Evolutionary conservation across 2,329 filamentous ascomycete genomes (phyloP).

Genomic region (Xylaria polymorpha): DNA sequence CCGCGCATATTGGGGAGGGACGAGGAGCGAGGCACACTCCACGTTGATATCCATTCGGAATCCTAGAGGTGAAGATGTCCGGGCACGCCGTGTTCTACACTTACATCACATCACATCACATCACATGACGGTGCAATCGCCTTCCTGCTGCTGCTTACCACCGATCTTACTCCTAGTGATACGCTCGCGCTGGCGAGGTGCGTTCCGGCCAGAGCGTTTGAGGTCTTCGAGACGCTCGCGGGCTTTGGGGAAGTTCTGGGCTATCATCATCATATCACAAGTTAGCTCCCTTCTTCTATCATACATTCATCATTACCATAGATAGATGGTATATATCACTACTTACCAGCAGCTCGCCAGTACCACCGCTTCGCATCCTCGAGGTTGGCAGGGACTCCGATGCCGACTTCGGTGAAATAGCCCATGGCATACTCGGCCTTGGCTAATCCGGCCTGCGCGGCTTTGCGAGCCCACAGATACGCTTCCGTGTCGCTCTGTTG

Average conservation of each 20-base stretch:
- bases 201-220: slow-evolving; percentile 79
- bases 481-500: slow-evolving; percentile 95
- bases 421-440: slow-evolving; percentile 99
- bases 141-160: slow-evolving; percentile 84
- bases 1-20: slow-evolving; percentile 11
- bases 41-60: slow-evolving; percentile 35
- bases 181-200: slow-evolving; percentile 78
- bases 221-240: slow-evolving; percentile 92
- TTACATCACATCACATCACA: too few relatives aligned
- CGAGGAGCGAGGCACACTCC: background rate
- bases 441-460: slow-evolving; percentile 84
- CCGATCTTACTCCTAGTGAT: slow-evolving; percentile 83
- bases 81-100: slow-evolving; percentile 71
- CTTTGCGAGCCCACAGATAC: slow-evolving; percentile 96
- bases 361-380: slow-evolving; percentile 99
- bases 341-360: slow-evolving; percentile 94
- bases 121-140: slow-evolving; percentile 87
- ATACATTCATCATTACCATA: too few relatives aligned
- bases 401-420: slow-evolving; percentile 95
- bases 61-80: slow-evolving; percentile 21
- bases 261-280: slow-evolving; percentile 58
- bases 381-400: slow-evolving; percentile 84
- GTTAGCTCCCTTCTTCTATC: slow-evolving; percentile 36
- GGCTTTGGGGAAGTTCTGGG: slow-evolving; percentile 94
- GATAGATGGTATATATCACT: slow-evolving; percentile 58